These are phyloP conservation scores for Backusella tuberculispora DNA, from an alignment of 192 early-diverging fungal species.

Conservation along the genomic window DNA sequence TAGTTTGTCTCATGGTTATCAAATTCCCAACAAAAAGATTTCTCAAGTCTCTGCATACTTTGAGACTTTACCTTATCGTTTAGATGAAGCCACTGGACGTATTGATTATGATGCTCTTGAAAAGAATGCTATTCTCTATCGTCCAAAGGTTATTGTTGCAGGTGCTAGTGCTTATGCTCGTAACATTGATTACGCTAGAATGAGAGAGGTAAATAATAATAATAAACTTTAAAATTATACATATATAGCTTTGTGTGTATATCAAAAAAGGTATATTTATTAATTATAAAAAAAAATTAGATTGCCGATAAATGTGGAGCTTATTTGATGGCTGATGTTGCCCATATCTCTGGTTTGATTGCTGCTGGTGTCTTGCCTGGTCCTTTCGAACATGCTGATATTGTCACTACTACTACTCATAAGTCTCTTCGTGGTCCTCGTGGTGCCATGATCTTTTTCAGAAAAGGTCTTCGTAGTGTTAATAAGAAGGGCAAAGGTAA, in stretches of 20 bases:
- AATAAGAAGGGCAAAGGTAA: slow-evolving; percentile 90
- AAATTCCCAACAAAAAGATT: slow-evolving; percentile 96
- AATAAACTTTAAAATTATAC: neutral
- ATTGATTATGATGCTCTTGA: slow-evolving; percentile 94
- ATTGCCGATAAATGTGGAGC: slow-evolving; percentile 84
- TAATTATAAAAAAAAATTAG: slow-evolving; percentile 41
- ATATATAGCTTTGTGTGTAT: neutral
- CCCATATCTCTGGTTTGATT: slow-evolving; percentile 91
- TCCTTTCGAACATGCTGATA: slow-evolving; percentile 92
- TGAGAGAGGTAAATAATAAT: slow-evolving; percentile 61
- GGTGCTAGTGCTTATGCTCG: slow-evolving; percentile 95
- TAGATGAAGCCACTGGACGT: slow-evolving; percentile 85
- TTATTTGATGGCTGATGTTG: slow-evolving; percentile 97
- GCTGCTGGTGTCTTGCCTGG: slow-evolving; percentile 86
- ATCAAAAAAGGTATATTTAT: slow-evolving; percentile 29
- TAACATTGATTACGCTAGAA: slow-evolving; percentile 91
- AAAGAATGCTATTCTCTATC: slow-evolving; percentile 78
- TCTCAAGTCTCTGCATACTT: slow-evolving; percentile 94
- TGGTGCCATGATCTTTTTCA: slow-evolving; percentile 98
- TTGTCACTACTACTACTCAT: slow-evolving; percentile 99
- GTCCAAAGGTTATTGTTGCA: slow-evolving; percentile 96
- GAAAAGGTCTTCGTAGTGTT: slow-evolving; percentile 84
- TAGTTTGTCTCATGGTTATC: slow-evolving; percentile 97
- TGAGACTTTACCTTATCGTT: slow-evolving; percentile 95
- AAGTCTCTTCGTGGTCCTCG: slow-evolving; percentile 98